Evolutionary conservation across 345 rosid species (phyloP).

Genomic region (Populus euphratica): DNA sequence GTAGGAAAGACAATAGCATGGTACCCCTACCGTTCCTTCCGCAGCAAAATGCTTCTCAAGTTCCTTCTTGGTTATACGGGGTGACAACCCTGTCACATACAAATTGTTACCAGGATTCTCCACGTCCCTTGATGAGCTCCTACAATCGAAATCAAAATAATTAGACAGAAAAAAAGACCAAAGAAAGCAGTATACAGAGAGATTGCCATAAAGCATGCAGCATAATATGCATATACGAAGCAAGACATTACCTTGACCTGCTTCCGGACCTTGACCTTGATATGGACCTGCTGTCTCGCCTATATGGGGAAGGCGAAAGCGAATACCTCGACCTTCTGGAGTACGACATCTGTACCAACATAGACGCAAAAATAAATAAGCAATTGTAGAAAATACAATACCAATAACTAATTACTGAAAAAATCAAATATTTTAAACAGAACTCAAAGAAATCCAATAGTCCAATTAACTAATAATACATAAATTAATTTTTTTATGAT

Average conservation of each 20-base stretch:
- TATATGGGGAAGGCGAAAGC: constrained; percentile 51
- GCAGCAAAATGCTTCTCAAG: constrained; percentile 67
- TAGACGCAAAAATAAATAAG: not conserved
- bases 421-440: not conserved
- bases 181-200: not conserved
- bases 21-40: constrained; percentile 60
- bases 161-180: not conserved
- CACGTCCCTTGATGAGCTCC: constrained; percentile 57
- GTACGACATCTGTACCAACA: constrained; percentile 61
- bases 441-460: not conserved
- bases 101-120: constrained; percentile 92
- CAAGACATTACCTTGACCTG: constrained; percentile 49
- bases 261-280: constrained; percentile 45
- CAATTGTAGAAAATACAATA: not conserved
- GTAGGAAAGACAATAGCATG: not conserved
- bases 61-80: constrained; percentile 66
- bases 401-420: not conserved
- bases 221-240: not conserved
- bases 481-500: too few species aligned
- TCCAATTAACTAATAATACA: not conserved
- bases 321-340: constrained; percentile 68
- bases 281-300: constrained; percentile 43
- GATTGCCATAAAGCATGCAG: not conserved
- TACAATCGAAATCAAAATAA: constrained; percentile 18
- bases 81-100: constrained; percentile 91